Percentiles rank a stretch among this genome's conserved stretches.
Evolutionary conservation across 2,329 filamentous ascomycete genomes (phyloP).

Genomic region (Colletotrichum euphorbiae): DNA sequence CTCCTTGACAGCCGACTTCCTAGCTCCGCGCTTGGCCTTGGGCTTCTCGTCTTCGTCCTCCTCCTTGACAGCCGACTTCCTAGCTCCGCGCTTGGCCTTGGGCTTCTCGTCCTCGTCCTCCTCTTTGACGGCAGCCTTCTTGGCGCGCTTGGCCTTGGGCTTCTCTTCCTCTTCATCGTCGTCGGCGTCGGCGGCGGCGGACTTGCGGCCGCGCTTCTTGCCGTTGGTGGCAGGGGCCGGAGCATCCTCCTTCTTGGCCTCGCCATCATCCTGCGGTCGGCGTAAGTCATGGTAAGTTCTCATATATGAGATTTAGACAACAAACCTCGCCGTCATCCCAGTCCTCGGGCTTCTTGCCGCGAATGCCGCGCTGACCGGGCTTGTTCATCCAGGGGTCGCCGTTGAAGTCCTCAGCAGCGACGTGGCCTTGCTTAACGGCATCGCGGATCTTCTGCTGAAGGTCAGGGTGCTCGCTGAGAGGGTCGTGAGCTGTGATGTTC

Average conservation of each 20-base stretch:
- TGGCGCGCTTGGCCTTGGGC: conserved; percentile 41
- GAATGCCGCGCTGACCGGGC: conserved; percentile 74
- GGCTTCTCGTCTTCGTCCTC: conserved; percentile 42
- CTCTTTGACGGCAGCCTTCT: conserved; percentile 43
- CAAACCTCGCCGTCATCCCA: conserved; percentile 41
- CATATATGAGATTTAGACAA: background rate
- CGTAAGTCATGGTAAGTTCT: background rate
- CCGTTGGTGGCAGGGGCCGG: conserved; percentile 34
- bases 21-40: conserved; percentile 39
- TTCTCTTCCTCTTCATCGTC: conserved; percentile 36
- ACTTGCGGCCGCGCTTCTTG: conserved; percentile 40
- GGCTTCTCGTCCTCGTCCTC: conserved; percentile 43
- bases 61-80: conserved; percentile 31
- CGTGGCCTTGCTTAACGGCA: conserved; percentile 80
- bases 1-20: conserved; percentile 30
- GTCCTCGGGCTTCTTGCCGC: conserved; percentile 51
- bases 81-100: conserved; percentile 46
- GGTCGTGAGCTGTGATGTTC: conserved; percentile 25
- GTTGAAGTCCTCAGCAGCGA: conserved; percentile 88
- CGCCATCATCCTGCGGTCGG: conserved; percentile 46
- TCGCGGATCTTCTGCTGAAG: conserved; percentile 78
- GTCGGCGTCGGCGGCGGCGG: conserved; percentile 29
- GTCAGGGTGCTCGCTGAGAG: conserved; percentile 62
- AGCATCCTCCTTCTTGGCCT: background rate
- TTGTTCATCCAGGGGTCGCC: conserved; percentile 82